A percentile compares a stretch with the other conserved stretches of the same genome.
These are phyloP conservation scores for Diaporthe vexans DNA, from an alignment of 2,329 filamentous ascomycete genomes.

Conservation along the genomic window DNA sequence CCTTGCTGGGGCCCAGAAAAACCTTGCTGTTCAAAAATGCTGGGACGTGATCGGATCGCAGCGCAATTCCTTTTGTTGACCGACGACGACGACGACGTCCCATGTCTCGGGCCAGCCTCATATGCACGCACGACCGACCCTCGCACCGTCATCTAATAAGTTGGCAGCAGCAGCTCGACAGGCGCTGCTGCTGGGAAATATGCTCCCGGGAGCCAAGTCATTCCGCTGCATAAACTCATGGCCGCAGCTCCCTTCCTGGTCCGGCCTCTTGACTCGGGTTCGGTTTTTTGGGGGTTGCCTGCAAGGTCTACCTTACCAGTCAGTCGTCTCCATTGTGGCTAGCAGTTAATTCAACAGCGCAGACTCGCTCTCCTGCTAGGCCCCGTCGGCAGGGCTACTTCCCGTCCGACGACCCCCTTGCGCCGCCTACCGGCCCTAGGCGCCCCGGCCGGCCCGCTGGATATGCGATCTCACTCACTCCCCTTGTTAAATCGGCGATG, in stretches of 20 bases:
- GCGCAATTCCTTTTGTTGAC: background rate
- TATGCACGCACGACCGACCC: background rate
- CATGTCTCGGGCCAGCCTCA: background rate
- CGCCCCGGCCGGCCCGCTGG: slow-evolving; percentile 9
- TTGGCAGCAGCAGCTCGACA: background rate
- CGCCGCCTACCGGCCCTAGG: background rate
- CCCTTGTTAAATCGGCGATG: slow-evolving; percentile 19
- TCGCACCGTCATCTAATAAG: background rate
- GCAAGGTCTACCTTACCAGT: slow-evolving; percentile 11
- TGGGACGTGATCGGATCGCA: slow-evolving; percentile 12
- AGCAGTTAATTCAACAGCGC: background rate
- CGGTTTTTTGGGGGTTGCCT: background rate
- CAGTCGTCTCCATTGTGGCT: background rate
- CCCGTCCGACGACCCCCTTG: background rate
- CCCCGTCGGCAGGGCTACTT: slow-evolving; percentile 29
- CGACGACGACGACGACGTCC: background rate
- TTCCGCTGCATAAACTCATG: slow-evolving; percentile 16
- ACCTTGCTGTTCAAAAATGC: background rate
- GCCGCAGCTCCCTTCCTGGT: slow-evolving; percentile 24
- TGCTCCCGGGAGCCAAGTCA: slow-evolving; percentile 28
- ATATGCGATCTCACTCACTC: slow-evolving; percentile 10
- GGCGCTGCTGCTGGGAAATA: background rate
- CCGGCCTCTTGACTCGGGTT: slow-evolving; percentile 18
- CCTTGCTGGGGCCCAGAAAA: background rate
- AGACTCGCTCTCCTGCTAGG: slow-evolving; percentile 10